Evolutionary conservation across 1,284 basidiomycete genomes (phyloP), one percentile per base, ranked within the genome.

Genomic region (Phylloporus sp.): DNA sequence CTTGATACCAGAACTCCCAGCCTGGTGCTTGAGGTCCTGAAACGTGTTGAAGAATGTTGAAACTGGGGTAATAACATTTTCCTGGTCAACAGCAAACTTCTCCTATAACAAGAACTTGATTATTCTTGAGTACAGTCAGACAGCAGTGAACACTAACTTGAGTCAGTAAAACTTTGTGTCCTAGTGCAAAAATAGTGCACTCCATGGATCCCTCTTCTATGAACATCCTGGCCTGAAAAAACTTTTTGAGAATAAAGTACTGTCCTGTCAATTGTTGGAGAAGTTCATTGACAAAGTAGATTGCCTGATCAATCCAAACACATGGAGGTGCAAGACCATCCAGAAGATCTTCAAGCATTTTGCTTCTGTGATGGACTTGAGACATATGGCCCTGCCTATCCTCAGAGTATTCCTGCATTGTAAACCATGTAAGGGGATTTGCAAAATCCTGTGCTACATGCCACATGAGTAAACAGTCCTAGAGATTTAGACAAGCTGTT

Each of bases 261-360:
- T 65, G 42, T 15, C 65, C 68, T 4, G 53, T 51, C 0, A 39
- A 52, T 29, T 58, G 56, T n/a, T 64, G 58, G 0, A 68, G 50
- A 2, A 77, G 63, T 50, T 77, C 69, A 17, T 72, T 63, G n/a
- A 73, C 29, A 24, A 70, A 77, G 66, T 66, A 77, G 44, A 72
- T 53, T 1, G 56, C 29, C 1, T 32, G 22, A 8, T 66, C 28
- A 11, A 72, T 29, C 8, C 34, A 37, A 15, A 37, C 34, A 37
- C 34, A 37, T 15, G 34, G 34, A 37, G 34, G 34, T 15, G 34
- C 34, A 37, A 37, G 34, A 37, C 34, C 34, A 15, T 37, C 34
- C 34, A 37, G 34, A 15, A 37, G 34, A 37, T 37, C 34, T 37
- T 37, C 34, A 6, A 74, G 64, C 69, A 73, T 70, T 42, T 77